Evolutionary conservation across 106 monocot species (phyloP).

Genomic region (Platanthera guangdongensis): DNA sequence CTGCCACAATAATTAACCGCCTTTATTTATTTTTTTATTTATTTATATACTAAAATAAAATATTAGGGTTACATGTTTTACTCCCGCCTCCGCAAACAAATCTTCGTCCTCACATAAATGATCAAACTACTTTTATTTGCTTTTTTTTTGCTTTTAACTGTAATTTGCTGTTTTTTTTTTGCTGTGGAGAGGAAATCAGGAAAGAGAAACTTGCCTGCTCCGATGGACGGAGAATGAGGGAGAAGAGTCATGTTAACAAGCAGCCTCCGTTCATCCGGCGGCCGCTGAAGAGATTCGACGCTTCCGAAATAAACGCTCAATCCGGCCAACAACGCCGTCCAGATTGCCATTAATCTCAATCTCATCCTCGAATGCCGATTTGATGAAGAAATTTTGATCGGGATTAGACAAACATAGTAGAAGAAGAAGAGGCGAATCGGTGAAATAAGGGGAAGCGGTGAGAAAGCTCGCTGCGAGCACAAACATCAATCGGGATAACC

Average conservation of each 20-base stretch:
- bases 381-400: not conserved
- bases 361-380: not conserved
- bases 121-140: no score
- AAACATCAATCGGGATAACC: no score
- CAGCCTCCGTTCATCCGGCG: slow-evolving; percentile 5
- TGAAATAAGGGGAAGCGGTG: no score
- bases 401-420: not conserved
- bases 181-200: not conserved
- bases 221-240: slow-evolving; percentile 20
- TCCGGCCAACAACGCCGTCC: not conserved
- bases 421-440: not conserved
- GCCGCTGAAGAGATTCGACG: not conserved
- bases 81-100: not conserved
- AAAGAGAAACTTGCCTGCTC: slow-evolving; percentile 35
- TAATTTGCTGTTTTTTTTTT: no score
- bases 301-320: not conserved
- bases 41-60: not conserved
- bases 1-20: slow-evolving; percentile 23
- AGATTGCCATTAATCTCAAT: not conserved
- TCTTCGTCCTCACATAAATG: not conserved
- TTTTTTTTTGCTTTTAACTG: no score
- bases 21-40: no score
- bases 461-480: no score
- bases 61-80: no score
- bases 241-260: slow-evolving; percentile 59